A percentile compares a stretch with the other conserved stretches of the same genome.
These are phyloP conservation scores for Pichia sp. DNA, from an alignment of 1,139 yeast genomes.

Conservation along the genomic window DNA sequence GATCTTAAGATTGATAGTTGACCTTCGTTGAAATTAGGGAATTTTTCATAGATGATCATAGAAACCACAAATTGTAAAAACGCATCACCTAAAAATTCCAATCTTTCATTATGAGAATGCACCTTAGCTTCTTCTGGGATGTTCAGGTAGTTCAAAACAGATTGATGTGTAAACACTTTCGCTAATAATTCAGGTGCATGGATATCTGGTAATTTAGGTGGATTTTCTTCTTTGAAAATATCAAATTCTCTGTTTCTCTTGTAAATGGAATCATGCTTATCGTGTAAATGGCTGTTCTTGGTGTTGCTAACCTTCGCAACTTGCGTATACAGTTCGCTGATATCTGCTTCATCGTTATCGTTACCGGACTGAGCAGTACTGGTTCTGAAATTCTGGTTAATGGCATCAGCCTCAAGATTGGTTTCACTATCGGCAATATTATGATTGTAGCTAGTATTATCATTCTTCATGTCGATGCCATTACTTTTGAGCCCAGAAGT, in stretches of 20 bases:
- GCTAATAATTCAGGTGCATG: constrained; percentile 53
- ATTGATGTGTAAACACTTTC: constrained; percentile 82
- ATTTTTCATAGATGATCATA: constrained; percentile 58
- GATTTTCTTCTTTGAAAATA: constrained; percentile 29
- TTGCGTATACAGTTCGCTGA: constrained; percentile 4
- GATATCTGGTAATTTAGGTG: constrained; percentile 72
- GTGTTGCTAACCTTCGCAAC: not conserved
- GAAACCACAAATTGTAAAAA: constrained; percentile 72
- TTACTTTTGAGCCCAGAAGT: not conserved
- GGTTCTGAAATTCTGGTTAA: no score
- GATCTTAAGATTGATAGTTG: constrained; percentile 70
- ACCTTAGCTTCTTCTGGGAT: constrained; percentile 54
- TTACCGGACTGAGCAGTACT: no score
- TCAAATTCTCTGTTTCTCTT: constrained; percentile 10
- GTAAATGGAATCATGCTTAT: constrained; percentile 5
- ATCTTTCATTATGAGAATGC: constrained; percentile 74
- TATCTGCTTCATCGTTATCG: not conserved
- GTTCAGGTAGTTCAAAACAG: constrained; percentile 58
- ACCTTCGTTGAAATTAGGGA: constrained; percentile 78
- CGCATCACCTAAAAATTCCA: constrained; percentile 92
- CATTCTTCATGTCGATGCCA: not conserved
- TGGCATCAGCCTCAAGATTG: constrained; percentile 6
- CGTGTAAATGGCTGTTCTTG: not conserved
- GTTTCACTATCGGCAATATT: not conserved
- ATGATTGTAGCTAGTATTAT: not conserved